Conservation (phyloP, 108 stramenopile genomes). For the Cylindrotheca fusiformis region DNA sequence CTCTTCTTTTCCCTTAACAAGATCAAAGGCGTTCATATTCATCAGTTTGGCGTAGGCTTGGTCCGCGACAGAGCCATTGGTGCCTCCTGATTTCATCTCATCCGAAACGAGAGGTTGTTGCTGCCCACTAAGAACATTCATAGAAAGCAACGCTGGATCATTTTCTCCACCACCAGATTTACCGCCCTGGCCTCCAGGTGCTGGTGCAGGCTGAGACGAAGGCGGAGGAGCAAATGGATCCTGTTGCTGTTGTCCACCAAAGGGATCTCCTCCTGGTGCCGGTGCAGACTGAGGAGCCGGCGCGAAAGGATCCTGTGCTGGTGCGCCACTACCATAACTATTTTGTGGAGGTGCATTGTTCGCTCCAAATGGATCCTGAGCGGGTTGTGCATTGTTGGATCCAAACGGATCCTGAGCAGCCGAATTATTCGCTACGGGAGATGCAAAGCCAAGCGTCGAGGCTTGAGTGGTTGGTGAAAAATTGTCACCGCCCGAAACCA, state of each 20-base stretch:
- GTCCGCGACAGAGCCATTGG: constrained; percentile 47
- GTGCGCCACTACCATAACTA: constrained; percentile 11
- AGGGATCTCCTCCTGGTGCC: constrained; percentile 2
- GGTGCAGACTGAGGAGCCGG: constrained; percentile 12
- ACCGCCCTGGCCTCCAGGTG: no score
- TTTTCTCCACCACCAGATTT: no score
- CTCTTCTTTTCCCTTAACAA: constrained; percentile 36
- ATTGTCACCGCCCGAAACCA: constrained; percentile 15
- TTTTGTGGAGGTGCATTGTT: background rate
- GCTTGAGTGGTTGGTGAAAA: constrained; percentile 19
- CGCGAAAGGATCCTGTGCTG: constrained; percentile 11
- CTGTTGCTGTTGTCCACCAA: background rate
- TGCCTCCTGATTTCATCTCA: constrained; percentile 4
- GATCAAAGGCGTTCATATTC: constrained; percentile 58
- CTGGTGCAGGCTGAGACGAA: constrained; percentile 16
- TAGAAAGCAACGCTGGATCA: constrained; percentile 37
- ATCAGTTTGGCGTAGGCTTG: constrained; percentile 63
- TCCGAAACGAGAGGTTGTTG: constrained; percentile 30
- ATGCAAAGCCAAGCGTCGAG: constrained; percentile 36
- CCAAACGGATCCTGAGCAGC: constrained; percentile 10
- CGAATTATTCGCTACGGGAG: constrained; percentile 24
- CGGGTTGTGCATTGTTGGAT: background rate
- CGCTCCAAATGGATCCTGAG: background rate
- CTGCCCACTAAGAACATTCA: constrained; percentile 44
- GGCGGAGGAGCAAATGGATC: background rate